phyloP scores from a whole-genome alignment of 345 rosid species.

The Eutrema heterophyllum region DNA sequence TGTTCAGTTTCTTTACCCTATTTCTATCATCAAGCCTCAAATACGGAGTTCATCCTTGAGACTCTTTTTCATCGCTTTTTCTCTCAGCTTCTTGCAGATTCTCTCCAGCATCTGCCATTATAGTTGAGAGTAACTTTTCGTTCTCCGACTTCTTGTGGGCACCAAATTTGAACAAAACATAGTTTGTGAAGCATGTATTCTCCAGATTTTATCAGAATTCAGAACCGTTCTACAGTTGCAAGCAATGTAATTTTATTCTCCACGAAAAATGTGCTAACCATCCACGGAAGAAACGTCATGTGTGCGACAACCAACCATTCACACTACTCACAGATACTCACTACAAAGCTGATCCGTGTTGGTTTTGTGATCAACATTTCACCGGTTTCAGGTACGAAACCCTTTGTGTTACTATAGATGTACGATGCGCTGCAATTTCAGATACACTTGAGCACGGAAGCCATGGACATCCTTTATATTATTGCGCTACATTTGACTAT shows the following conservation, averaged over 20 bases:
- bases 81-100: too few species aligned
- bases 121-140: too few species aligned
- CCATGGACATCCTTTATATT: conserved; percentile 6
- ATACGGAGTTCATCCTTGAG: too few species aligned
- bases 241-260: not conserved
- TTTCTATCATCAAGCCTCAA: too few species aligned
- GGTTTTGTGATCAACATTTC: not conserved
- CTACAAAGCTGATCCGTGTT: not conserved
- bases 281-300: not conserved
- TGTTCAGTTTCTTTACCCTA: too few species aligned
- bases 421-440: not conserved
- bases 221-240: not conserved
- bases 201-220: not conserved
- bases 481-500: not conserved
- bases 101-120: too few species aligned
- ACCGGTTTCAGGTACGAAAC: not conserved
- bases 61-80: too few species aligned
- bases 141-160: too few species aligned
- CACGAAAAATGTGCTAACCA: conserved; percentile 7
- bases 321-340: not conserved
- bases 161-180: too few species aligned
- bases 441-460: not conserved
- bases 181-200: not conserved
- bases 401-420: not conserved
- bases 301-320: not conserved